Percentiles rank a stretch among this genome's conserved stretches.
Conservation (phyloP, 805 yeast genomes). For the Candida golubevii region DNA sequence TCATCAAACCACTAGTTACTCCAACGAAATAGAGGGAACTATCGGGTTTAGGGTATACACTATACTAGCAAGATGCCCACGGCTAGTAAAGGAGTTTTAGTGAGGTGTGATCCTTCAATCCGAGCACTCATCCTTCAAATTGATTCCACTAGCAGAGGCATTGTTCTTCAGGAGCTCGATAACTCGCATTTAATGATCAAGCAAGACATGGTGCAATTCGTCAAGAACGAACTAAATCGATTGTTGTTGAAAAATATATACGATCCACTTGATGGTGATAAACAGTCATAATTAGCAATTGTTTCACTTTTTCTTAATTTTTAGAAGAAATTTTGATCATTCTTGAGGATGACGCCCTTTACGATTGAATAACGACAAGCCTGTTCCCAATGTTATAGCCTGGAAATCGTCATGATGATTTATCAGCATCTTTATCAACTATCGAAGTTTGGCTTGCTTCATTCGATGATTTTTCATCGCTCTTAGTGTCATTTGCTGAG, state of each 20-base stretch:
- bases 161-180: conserved; percentile 72
- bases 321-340: too few species aligned
- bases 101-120: conserved; percentile 84
- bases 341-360: too few species aligned
- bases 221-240: conserved; percentile 72
- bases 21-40: too few species aligned
- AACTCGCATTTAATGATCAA: conserved; percentile 87
- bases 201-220: conserved; percentile 66
- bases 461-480: too few species aligned
- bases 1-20: too few species aligned
- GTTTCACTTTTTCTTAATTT: too few species aligned
- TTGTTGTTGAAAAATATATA: conserved; percentile 79
- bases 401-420: too few species aligned
- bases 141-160: conserved; percentile 71
- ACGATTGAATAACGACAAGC: too few species aligned
- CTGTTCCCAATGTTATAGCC: too few species aligned
- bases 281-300: neutral
- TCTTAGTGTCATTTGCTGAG: too few species aligned
- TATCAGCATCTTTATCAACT: too few species aligned
- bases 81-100: conserved; percentile 41
- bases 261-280: conserved; percentile 74
- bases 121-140: conserved; percentile 79
- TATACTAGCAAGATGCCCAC: conserved; percentile 29
- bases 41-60: neutral
- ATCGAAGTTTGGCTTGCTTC: too few species aligned